phyloP scores from a whole-genome alignment of 306 rosid species.

The Delonix regia region DNA sequence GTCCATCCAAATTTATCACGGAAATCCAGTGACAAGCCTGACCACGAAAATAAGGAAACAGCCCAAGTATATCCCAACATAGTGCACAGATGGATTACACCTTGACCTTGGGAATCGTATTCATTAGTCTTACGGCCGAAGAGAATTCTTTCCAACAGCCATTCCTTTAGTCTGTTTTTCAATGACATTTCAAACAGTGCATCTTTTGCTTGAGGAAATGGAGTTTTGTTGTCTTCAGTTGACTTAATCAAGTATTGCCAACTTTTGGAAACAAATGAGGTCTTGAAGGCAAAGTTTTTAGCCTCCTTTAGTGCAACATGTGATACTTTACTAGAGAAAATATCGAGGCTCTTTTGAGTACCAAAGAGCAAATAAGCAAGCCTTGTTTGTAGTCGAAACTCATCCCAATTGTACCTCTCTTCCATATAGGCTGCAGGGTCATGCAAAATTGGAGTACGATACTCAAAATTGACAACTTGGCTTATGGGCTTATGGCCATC shows the following conservation, averaged over 20 bases:
- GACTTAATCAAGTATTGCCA: conserved; percentile 64
- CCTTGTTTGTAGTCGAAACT: conserved; percentile 67
- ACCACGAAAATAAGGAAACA: conserved; percentile 58
- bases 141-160: conserved; percentile 77
- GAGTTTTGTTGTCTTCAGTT: conserved; percentile 45
- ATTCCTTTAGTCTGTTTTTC: conserved; percentile 76
- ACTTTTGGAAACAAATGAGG: conserved; percentile 55
- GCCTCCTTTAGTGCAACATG: conserved; percentile 59
- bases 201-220: conserved; percentile 67
- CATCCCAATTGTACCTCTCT: conserved; percentile 55
- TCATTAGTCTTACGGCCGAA: conserved; percentile 59
- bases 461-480: conserved; percentile 77
- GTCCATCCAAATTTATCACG: conserved; percentile 96
- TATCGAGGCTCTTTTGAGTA: conserved; percentile 59
- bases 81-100: conserved; percentile 86
- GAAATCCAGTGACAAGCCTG: conserved; percentile 81
- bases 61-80: conserved; percentile 82
- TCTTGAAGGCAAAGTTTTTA: conserved; percentile 57
- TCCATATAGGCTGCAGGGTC: conserved; percentile 51
- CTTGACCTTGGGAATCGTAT: conserved; percentile 78
- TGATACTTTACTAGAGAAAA: conserved; percentile 60
- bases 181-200: conserved; percentile 62
- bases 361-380: conserved; percentile 74
- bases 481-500: conserved; percentile 87
- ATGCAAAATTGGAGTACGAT: conserved; percentile 60